Base-by-base conservation (phyloP, 2,329 filamentous ascomycete species). In the Ceratocystis cubensis region DNA sequence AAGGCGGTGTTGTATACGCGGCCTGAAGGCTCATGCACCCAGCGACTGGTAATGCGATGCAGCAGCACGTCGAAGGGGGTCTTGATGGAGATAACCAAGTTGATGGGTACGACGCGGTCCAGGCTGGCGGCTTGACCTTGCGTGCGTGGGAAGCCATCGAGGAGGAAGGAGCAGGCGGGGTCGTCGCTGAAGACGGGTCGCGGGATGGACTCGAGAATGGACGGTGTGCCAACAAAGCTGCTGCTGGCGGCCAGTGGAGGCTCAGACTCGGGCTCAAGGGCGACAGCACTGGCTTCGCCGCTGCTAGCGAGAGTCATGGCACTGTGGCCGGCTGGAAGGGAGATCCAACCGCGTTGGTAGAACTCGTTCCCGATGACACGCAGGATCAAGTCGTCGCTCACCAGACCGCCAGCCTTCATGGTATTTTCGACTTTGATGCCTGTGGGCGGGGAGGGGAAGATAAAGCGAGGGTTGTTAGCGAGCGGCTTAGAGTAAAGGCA, bases 1-100 rank as follows among this genome's bases (percentile, higher is more conserved):
- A 96, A 99, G 0, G 86, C 86, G 1, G 91, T 95, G 75, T 99
- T 99, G 80, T 99, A 99, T 17, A 96, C 88, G 33, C 94, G 83
- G 1, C 94, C 94, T 0, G 91, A 96, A 0, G 91, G 86, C 72
- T 89, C 88, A 76, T 99, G 94, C 50, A 96, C 88, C 92, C 92
- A 96, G 67, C 94, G 88, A 64, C 91, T 91, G 56, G 89, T 85
- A 71, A 99, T 96, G 66, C 94, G 88, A 71, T 91, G 85, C 70
- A 97, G 82, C 69, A 99, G 91, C 69, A 96, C 89, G 7, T 88
- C 84, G 44, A 89, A 84, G 0, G 94, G 94, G 0, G 93, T 97
- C 73, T 88, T 83, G 71, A 97, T 81, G 66, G 89, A 91, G 68
- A 96, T 87, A 62, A 91, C 94, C 69, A 96, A 83, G 76, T 99